Evolutionary conservation across 768 basidiomycete species (phyloP), one percentile per base, ranked within the genome.

Genomic region (Kwoniella sp.): DNA sequence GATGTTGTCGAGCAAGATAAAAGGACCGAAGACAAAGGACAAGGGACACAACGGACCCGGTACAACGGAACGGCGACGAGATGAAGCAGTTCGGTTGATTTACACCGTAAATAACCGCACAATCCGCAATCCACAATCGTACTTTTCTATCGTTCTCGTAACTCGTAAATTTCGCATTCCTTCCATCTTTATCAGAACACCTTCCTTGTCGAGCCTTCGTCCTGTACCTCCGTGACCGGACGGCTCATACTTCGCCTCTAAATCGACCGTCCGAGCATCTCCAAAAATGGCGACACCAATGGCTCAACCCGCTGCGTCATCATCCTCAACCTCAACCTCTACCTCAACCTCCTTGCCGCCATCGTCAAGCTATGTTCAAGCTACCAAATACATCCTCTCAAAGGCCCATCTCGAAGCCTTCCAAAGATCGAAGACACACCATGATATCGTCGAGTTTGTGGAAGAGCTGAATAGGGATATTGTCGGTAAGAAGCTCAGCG

Each of bases 361-460:
- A 13, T 53, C 56, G 9, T 50, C 67, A 26, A 51, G 55, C 25
- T 62, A 66, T 55, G 52, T 56, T 26, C 52, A 26, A 22, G 68
- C 73, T 9, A 34, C 34, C 13, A 95, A 94, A 82, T 83, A 82
- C 26, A 91, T 99, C 67, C 82, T 98, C 29, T 86, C 88, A 1
- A 86, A 85, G 30, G 86, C 85, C 4, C 93, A 97, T 71, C 86
- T 98, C 0, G 84, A 85, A 23, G 87, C 86, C n/a, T 99, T 96
- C 76, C 88, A 92, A 73, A 72, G 82, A 8, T 93, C 91, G 0
- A 77, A 84, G 53, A 89, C 93, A 0, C 87, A 93, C 74, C 77
- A 83, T 25, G 83, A 86, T 9, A 83, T 98, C 62, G 78, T 92
- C 5, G 76, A 82, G 0, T 93, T 91, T 72, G 85, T 97, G 58